These are phyloP conservation scores for Clausena lansium DNA, from an alignment of 345 rosid genomes.

Conservation along the genomic window DNA sequence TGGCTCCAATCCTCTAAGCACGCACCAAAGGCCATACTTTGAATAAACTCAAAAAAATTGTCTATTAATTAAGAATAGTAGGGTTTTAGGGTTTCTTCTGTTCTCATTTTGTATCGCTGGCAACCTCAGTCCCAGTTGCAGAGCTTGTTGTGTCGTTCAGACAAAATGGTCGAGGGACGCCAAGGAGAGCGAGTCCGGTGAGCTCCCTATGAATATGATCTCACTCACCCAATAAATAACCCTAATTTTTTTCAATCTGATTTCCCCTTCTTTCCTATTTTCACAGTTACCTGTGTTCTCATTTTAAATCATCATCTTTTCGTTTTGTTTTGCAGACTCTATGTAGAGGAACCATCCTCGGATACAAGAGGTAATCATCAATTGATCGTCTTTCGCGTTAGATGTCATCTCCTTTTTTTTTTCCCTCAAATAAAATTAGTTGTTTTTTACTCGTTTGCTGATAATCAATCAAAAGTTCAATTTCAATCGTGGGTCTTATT, in stretches of 20 bases:
- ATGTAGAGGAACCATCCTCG: slow-evolving; percentile 85
- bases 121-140: background rate
- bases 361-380: slow-evolving; percentile 67
- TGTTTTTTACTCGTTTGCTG: background rate
- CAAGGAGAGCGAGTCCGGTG: slow-evolving; percentile 97
- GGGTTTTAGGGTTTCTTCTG: slow-evolving; percentile 7
- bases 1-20: background rate
- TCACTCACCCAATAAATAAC: background rate
- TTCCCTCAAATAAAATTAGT: background rate
- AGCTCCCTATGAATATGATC: slow-evolving; percentile 34
- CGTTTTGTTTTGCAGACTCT: slow-evolving; percentile 52
- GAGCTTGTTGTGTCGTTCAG: slow-evolving; percentile 5
- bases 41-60: background rate
- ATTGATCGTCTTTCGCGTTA: background rate
- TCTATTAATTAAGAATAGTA: background rate
- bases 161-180: slow-evolving; percentile 83
- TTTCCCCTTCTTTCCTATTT: background rate
- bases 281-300: background rate
- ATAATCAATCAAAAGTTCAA: background rate
- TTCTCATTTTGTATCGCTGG: background rate
- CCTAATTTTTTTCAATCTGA: background rate
- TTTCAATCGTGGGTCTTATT: background rate
- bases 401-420: no score
- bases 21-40: background rate
- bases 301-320: background rate